Evolutionary conservation across 352 stramenopile species (phyloP).

Genomic region (Phytophthora pistaciae): DNA sequence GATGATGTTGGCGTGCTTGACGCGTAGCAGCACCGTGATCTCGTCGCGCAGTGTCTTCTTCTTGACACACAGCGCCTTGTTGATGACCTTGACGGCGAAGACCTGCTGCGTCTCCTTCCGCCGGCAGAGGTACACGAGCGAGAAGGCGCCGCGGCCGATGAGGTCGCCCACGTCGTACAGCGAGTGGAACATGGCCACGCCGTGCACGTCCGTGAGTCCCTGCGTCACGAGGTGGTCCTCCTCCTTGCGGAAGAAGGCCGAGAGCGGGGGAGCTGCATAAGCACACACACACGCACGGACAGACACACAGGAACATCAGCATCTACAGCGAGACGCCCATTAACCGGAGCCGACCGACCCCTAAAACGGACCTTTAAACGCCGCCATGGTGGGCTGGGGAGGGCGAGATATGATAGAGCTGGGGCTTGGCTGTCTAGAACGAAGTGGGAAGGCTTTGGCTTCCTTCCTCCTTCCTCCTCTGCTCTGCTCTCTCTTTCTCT

Average conservation of each 20-base stretch:
- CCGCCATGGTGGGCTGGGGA: constrained; percentile 50
- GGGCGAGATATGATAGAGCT: not conserved
- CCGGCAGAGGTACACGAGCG: constrained; percentile 87
- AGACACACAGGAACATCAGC: not conserved
- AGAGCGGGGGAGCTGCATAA: constrained; percentile 74
- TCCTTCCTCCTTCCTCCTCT: not conserved
- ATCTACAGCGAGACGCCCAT: too few species aligned
- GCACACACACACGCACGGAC: constrained; percentile 8
- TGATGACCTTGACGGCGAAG: constrained; percentile 91
- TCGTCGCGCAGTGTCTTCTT: constrained; percentile 90
- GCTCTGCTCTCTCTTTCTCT: constrained; percentile 11
- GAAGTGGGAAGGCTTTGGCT: constrained; percentile 4
- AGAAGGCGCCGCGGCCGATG: constrained; percentile 85
- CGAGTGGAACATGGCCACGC: constrained; percentile 88
- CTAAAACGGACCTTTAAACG: constrained; percentile 69
- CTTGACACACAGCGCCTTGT: constrained; percentile 88
- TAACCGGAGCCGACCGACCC: not conserved
- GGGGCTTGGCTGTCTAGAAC: not conserved
- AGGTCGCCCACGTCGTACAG: constrained; percentile 90
- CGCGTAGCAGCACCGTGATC: constrained; percentile 85
- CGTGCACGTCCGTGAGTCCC: constrained; percentile 83
- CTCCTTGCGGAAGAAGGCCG: constrained; percentile 90
- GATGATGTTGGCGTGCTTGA: constrained; percentile 91
- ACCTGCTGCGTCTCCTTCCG: constrained; percentile 84
- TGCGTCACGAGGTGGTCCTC: constrained; percentile 87